Conservation (phyloP, 2,329 filamentous ascomycete genomes). For the Lachnellula subtilissima region DNA sequence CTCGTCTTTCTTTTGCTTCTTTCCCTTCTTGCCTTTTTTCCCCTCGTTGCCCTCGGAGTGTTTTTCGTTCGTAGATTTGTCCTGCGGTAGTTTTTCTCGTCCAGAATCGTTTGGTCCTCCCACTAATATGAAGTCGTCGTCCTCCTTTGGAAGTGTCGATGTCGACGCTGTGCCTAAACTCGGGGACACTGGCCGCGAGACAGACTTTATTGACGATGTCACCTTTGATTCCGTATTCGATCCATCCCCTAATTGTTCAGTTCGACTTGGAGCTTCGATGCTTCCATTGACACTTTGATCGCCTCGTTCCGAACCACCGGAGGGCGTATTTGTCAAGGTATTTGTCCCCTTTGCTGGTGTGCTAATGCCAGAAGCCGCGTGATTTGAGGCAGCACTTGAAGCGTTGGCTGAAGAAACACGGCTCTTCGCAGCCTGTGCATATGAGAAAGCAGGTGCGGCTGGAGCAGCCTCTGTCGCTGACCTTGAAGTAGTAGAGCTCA, state of each 20-base stretch:
- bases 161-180: constrained; percentile 48
- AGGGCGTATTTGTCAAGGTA: constrained; percentile 26
- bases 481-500: constrained; percentile 38
- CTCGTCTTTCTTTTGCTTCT: constrained; percentile 30
- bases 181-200: constrained; percentile 46
- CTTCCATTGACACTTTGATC: constrained; percentile 18
- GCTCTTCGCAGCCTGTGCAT: constrained; percentile 92
- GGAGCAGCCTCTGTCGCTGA: constrained; percentile 30
- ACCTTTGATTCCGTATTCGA: constrained; percentile 19
- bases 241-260: constrained; percentile 16
- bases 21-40: constrained; percentile 28
- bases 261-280: constrained; percentile 17
- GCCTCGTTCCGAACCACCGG: constrained; percentile 13
- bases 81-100: constrained; percentile 63
- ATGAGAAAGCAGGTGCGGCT: constrained; percentile 67
- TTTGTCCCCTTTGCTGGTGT: constrained; percentile 28
- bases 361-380: constrained; percentile 28
- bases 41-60: constrained; percentile 35
- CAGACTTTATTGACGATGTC: constrained; percentile 22
- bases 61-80: constrained; percentile 61
- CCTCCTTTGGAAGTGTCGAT: constrained; percentile 46
- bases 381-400: constrained; percentile 26
- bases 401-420: constrained; percentile 36
- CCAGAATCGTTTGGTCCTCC: constrained; percentile 61
- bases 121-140: constrained; percentile 50